These are phyloP conservation scores for Ustilago nuda DNA, from an alignment of 1,284 basidiomycete genomes.

Conservation along the genomic window DNA sequence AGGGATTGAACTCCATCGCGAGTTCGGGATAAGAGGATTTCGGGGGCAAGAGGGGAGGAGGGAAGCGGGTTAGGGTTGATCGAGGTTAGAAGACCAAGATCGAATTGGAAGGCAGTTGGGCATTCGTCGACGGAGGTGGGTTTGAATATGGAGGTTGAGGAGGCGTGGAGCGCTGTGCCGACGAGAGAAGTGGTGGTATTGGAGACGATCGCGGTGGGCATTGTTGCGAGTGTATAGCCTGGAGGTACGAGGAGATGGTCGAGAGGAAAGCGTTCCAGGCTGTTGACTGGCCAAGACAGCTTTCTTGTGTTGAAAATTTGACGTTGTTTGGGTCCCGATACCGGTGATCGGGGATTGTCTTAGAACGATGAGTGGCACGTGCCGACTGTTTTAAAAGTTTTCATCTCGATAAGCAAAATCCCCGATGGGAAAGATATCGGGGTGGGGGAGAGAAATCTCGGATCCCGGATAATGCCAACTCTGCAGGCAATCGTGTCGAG, in stretches of 20 bases:
- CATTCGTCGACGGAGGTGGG: slow-evolving; percentile 72
- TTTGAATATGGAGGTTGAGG: slow-evolving; percentile 47
- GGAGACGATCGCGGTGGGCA: slow-evolving; percentile 38
- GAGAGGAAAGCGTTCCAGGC: background rate
- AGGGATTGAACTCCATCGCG: slow-evolving; percentile 88
- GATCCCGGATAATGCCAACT: slow-evolving; percentile 18
- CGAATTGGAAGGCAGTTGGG: slow-evolving; percentile 82
- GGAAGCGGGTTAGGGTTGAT: slow-evolving; percentile 90
- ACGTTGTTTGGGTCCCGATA: too few species aligned
- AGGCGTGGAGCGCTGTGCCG: slow-evolving; percentile 38
- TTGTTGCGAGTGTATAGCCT: slow-evolving; percentile 1
- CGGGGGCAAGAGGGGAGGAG: slow-evolving; percentile 75
- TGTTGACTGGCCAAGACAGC: background rate
- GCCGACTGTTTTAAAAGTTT: too few species aligned
- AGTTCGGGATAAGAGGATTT: slow-evolving; percentile 82
- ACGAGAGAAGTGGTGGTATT: slow-evolving; percentile 37
- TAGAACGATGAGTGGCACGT: too few species aligned
- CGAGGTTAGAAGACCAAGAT: slow-evolving; percentile 84
- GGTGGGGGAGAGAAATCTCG: slow-evolving; percentile 14
- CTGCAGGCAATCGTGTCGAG: background rate
- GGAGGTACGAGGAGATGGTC: background rate
- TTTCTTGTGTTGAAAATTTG: too few species aligned
- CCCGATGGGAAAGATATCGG: slow-evolving; percentile 5
- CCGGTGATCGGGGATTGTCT: too few species aligned
- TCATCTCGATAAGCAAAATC: slow-evolving; percentile 22